These are phyloP conservation scores for Fusarium bulbicola DNA, from an alignment of 2,329 filamentous ascomycete species.

Conservation along the genomic window DNA sequence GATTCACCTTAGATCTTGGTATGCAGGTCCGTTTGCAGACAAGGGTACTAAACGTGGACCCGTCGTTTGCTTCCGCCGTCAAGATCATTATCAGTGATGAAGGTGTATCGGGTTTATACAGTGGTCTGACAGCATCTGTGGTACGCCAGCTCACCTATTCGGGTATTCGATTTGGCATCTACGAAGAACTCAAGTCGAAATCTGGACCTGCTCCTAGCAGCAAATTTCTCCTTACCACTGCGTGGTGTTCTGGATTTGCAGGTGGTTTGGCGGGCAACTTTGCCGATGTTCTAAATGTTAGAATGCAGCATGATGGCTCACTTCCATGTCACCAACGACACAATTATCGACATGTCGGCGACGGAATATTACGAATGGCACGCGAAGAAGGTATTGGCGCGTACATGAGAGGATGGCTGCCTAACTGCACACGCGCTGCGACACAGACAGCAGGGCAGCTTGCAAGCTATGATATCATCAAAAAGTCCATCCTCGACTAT, in stretches of 20 bases:
- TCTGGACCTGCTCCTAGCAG: neutral
- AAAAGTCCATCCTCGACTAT: neutral
- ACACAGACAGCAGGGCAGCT: neutral
- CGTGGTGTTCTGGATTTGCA: neutral
- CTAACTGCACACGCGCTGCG: neutral
- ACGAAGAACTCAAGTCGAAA: neutral
- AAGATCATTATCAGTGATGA: neutral
- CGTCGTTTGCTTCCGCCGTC: neutral
- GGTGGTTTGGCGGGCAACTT: neutral
- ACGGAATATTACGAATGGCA: neutral
- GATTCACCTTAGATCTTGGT: neutral
- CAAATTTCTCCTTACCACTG: neutral
- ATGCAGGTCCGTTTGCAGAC: neutral
- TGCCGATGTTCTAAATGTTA: neutral
- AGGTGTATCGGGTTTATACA: neutral
- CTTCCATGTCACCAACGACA: neutral
- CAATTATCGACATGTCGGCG: neutral
- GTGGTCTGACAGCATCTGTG: neutral
- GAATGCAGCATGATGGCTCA: neutral
- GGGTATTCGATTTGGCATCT: neutral
- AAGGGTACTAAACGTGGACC: no score
- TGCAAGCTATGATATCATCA: neutral
- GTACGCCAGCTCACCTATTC: neutral
- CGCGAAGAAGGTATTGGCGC: neutral
- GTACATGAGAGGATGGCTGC: neutral